A percentile compares a stretch with the other conserved stretches of the same genome.
Evolutionary conservation across 257 asterid species (phyloP).

Genomic region (Petrea volubilis): DNA sequence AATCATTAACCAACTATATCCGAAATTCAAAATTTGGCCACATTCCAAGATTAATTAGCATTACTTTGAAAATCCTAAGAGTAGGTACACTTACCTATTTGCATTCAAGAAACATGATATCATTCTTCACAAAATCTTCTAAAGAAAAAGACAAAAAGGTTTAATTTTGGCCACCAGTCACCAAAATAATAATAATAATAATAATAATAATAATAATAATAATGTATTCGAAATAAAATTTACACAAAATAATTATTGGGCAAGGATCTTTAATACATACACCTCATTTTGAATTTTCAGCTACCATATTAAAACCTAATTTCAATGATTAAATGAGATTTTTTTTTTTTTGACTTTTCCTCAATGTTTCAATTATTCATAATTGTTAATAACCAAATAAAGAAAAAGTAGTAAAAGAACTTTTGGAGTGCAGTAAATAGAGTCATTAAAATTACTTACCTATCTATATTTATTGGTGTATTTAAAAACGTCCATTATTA

Average conservation of each 20-base stretch:
- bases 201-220: not conserved
- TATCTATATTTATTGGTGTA: conserved; percentile 27
- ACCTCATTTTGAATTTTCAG: not conserved
- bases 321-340: not conserved
- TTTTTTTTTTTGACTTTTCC: no score
- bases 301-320: conserved; percentile 11
- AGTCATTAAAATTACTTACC: conserved; percentile 31
- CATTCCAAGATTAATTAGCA: not conserved
- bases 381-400: no score
- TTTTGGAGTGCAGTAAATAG: conserved; percentile 17
- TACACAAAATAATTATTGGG: not conserved
- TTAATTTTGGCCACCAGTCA: conserved; percentile 9
- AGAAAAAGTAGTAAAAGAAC: not conserved
- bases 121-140: not conserved
- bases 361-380: not conserved
- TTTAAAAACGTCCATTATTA: conserved; percentile 24
- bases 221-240: not conserved
- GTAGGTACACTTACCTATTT: conserved; percentile 16
- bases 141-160: not conserved
- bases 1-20: no score
- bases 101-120: not conserved
- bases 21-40: not conserved
- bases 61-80: conserved; percentile 10
- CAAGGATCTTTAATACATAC: not conserved
- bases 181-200: not conserved